Conservation (phyloP, 805 yeast genomes). For the Candida nitratophila region DNA sequence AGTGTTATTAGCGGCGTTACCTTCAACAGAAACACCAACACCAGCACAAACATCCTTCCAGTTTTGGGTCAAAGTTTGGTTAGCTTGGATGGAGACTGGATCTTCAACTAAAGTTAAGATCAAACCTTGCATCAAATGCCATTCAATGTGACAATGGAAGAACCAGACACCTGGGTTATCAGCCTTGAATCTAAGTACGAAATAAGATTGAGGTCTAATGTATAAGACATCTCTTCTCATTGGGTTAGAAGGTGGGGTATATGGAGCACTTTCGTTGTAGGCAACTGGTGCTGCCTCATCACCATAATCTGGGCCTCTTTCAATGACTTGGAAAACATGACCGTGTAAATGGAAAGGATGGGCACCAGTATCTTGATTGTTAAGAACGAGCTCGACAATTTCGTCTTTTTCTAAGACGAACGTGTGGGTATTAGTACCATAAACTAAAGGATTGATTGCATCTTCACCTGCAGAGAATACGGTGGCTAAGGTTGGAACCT, state of each 20-base stretch:
- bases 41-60: slow-evolving; percentile 55
- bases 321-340: slow-evolving; percentile 76
- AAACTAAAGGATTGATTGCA: slow-evolving; percentile 45
- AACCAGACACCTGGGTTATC: slow-evolving; percentile 98
- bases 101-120: slow-evolving; percentile 79
- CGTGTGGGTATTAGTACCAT: slow-evolving; percentile 78
- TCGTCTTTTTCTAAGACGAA: slow-evolving; percentile 61
- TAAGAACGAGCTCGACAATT: slow-evolving; percentile 72
- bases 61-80: slow-evolving; percentile 56
- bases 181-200: slow-evolving; percentile 82
- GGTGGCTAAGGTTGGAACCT: slow-evolving; percentile 78
- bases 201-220: slow-evolving; percentile 77
- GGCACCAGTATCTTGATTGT: slow-evolving; percentile 83
- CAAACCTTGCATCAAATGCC: slow-evolving; percentile 96
- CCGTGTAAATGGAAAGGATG: slow-evolving; percentile 99
- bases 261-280: slow-evolving; percentile 47
- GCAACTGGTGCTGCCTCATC: slow-evolving; percentile 49
- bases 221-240: slow-evolving; percentile 77
- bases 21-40: slow-evolving; percentile 45
- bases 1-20: slow-evolving; percentile 88
- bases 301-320: slow-evolving; percentile 56
- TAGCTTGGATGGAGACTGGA: slow-evolving; percentile 58
- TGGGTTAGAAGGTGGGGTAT: slow-evolving; percentile 64
- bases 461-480: slow-evolving; percentile 64
- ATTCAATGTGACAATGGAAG: slow-evolving; percentile 98